Base-by-base conservation (phyloP, 495 filamentous ascomycete species). In the Xeromyces bisporus region DNA sequence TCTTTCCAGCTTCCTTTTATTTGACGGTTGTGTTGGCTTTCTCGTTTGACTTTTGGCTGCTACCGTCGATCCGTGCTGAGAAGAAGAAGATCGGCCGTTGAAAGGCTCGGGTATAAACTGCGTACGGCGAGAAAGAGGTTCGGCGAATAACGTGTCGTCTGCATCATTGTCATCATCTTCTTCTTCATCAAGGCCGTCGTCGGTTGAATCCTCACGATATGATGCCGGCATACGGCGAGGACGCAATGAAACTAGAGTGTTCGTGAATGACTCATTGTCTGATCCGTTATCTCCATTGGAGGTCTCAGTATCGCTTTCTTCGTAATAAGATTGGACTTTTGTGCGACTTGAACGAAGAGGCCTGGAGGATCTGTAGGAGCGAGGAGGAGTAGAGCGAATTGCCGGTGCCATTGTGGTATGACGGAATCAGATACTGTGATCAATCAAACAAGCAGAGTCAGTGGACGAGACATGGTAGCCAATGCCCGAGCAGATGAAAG, bases 131-230 rank as follows among this genome's bases (percentile, higher is more conserved):
- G 26, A 26, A 12, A 37, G 31, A 5, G 32, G 11, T 9, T 43
- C 38, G 15, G 20, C 18, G 7, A 39, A 33, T 7, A 29, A n/a
- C 5, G 35, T 13, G 7, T 23, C 23, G 1, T 39, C 32, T 13
- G 23, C 15, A 27, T 43, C 40, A 7, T 34, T 32, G 21, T 41
- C 40, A 9, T 30, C 28, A 6, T 40, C 11, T 16, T 34, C 40
- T 7, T 40, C 11, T 16, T 34, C 40, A 1, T 47, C 43, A 7
- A 47, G 35, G 7, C 43, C 43, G 28, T 42, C 50, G 35, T 63
- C 62, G 2, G 49, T 53, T 1, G 58, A 55, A n/a, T 53, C 47
- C 35, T 67, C 62, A 3, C 61, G 58, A 40, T 67, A 67, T 10
- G 56, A 53, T 11, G 29, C 35, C 6, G 43, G 51, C 27, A 38